Percentiles rank a stretch among this genome's conserved stretches.
Evolutionary conservation across 1,284 basidiomycete genomes (phyloP).

Genomic region (Ceratobasidium papillatum): DNA sequence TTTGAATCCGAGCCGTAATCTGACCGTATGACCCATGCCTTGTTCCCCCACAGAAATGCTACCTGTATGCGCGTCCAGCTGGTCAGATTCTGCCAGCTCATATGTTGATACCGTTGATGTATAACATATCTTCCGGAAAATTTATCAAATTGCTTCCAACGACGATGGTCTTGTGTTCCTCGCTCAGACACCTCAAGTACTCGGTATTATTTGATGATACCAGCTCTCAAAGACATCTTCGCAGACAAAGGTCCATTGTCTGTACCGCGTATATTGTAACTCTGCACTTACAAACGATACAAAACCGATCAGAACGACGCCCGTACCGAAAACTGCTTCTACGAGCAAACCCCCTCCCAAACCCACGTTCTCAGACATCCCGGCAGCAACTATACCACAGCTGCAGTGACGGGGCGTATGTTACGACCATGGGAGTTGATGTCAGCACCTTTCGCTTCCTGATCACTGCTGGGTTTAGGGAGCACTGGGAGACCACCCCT

Average conservation of each 20-base stretch:
- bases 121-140: not conserved
- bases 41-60: not conserved
- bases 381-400: constrained; percentile 29
- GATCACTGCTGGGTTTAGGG: not conserved
- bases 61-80: not conserved
- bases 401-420: not conserved
- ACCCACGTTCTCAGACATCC: constrained; percentile 43
- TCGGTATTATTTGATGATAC: not conserved
- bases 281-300: not conserved
- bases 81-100: not conserved
- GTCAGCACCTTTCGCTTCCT: not conserved
- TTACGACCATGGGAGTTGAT: constrained; percentile 24
- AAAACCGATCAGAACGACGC: not conserved
- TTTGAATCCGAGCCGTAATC: not conserved
- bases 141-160: not conserved
- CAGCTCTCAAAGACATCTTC: not conserved
- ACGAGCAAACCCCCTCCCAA: constrained; percentile 40
- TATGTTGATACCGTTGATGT: not conserved
- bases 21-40: not conserved
- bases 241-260: not conserved
- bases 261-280: not conserved
- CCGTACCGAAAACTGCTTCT: not conserved
- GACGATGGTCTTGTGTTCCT: not conserved
- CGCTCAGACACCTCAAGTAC: not conserved
- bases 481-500: not conserved